A percentile compares a stretch with the other conserved stretches of the same genome.
phyloP scores from a whole-genome alignment of 495 filamentous ascomycete genomes.

The Viridothelium virens region DNA sequence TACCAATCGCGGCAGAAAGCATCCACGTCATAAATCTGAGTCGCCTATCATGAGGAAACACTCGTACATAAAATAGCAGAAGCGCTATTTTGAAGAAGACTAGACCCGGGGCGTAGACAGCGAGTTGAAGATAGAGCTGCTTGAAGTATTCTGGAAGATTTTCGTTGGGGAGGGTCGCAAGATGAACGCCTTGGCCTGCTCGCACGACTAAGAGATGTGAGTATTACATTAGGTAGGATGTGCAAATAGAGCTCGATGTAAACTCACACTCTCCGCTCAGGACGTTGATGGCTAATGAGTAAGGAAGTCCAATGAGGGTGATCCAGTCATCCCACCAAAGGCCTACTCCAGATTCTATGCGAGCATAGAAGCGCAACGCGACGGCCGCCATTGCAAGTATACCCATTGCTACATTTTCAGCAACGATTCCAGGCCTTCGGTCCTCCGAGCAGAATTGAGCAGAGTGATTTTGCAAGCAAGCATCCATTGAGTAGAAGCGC shows the following conservation, averaged over 20 bases:
- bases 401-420: neutral
- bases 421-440: neutral
- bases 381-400: neutral
- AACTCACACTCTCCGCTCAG: neutral
- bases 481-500: neutral
- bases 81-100: constrained; percentile 4
- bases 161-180: neutral
- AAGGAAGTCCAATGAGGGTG: neutral
- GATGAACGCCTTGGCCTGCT: neutral
- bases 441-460: neutral
- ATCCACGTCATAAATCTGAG: neutral
- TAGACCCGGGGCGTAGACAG: neutral
- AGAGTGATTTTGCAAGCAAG: neutral
- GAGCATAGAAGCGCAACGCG: neutral
- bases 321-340: neutral
- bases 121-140: neutral
- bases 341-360: neutral
- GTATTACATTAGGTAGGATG: neutral
- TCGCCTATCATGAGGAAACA: neutral
- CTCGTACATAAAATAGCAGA: neutral
- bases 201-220: neutral
- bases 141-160: neutral
- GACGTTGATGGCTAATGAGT: neutral
- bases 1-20: neutral
- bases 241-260: neutral